Percentiles rank a stretch among this genome's conserved stretches.
Conservation (phyloP, 2,329 filamentous ascomycete species). For the Arthrinium phaeospermum region DNA sequence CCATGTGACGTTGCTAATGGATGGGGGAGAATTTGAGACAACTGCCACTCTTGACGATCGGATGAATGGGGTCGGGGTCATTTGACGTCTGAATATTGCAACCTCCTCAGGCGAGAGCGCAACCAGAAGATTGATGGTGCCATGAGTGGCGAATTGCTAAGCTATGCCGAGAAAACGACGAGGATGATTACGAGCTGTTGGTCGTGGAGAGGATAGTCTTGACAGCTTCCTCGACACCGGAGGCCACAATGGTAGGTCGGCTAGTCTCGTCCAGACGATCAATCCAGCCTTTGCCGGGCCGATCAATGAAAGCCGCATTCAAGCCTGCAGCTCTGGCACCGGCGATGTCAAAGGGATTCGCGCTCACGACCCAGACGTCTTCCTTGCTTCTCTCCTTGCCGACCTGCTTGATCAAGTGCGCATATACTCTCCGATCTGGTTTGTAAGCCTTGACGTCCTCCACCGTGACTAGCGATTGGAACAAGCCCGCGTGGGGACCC, state of each 20-base stretch:
- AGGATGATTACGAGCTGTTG: not conserved
- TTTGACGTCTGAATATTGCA: not conserved
- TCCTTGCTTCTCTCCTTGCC: conserved; percentile 51
- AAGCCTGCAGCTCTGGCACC: conserved; percentile 68
- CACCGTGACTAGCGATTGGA: conserved; percentile 65
- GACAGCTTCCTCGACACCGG: conserved; percentile 63
- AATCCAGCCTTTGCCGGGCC: conserved; percentile 66
- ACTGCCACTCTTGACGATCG: not conserved
- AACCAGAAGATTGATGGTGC: not conserved
- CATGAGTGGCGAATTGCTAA: not conserved
- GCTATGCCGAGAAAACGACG: not conserved
- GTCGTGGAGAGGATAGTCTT: conserved; percentile 37
- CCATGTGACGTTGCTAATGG: not conserved
- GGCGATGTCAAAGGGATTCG: conserved; percentile 76
- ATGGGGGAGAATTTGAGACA: not conserved
- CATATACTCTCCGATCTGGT: conserved; percentile 66
- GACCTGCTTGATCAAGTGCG: conserved; percentile 58
- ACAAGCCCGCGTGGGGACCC: conserved; percentile 50
- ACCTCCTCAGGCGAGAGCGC: not conserved
- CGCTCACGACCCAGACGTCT: conserved; percentile 70
- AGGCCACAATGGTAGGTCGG: conserved; percentile 59
- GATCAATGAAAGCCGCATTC: conserved; percentile 71
- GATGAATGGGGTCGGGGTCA: not conserved
- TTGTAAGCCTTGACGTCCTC: conserved; percentile 68
- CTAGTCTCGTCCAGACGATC: conserved; percentile 60